A percentile compares a stretch with the other conserved stretches of the same genome.
Evolutionary conservation across 2,329 filamentous ascomycete genomes (phyloP).

Genomic region (Ceratocystis cubensis): DNA sequence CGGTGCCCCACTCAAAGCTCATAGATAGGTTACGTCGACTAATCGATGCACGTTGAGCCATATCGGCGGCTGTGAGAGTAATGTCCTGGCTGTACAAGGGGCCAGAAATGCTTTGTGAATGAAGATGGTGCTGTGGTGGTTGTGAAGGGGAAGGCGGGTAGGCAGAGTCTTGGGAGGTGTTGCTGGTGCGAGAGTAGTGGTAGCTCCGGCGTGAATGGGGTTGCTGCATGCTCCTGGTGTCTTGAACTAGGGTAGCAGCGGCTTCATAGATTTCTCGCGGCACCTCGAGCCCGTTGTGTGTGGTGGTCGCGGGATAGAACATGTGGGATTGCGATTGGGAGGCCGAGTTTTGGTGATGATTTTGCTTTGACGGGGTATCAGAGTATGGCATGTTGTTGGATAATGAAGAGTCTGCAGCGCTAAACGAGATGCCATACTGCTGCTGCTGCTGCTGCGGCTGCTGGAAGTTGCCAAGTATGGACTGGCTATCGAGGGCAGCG

Average conservation of each 20-base stretch:
- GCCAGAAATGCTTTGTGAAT: conserved; percentile 11
- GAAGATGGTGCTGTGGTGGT: background rate
- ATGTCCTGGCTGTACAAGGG: background rate
- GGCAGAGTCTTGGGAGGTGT: background rate
- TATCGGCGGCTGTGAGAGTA: background rate
- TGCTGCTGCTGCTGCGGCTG: background rate
- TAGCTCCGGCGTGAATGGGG: conserved; percentile 32
- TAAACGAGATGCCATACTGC: conserved; percentile 22
- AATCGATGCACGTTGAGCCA: background rate
- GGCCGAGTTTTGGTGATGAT: conserved; percentile 1
- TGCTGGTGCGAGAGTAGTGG: conserved; percentile 22
- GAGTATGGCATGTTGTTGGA: background rate
- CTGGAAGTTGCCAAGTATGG: conserved; percentile 22
- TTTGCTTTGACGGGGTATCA: background rate
- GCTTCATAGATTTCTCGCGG: conserved; percentile 19
- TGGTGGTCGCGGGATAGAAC: background rate
- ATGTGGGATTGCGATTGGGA: conserved; percentile 3
- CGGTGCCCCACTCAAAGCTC: conserved; percentile 54
- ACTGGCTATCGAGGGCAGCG: conserved; percentile 22
- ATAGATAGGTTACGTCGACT: conserved; percentile 9
- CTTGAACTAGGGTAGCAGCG: conserved; percentile 20
- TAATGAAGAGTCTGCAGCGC: conserved; percentile 21
- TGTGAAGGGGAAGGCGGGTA: background rate
- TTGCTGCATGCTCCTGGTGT: conserved; percentile 29
- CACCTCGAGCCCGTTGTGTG: conserved; percentile 16